Conservation (phyloP, 176 grass and related monocot species). For the Sorghum bicolor region DNA sequence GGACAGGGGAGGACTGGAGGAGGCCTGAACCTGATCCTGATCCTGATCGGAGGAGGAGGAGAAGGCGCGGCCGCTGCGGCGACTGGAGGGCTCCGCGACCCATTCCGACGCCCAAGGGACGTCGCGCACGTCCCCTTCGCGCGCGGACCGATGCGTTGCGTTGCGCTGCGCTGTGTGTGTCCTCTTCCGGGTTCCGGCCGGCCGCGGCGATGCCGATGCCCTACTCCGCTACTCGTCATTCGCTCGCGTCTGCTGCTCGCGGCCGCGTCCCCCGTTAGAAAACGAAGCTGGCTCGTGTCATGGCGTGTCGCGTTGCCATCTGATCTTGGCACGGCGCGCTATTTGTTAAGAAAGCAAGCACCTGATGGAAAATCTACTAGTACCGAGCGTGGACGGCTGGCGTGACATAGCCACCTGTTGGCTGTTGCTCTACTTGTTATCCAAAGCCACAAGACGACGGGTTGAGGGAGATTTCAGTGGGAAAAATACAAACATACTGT, state of each 20-base stretch:
- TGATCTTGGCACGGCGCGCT: neutral
- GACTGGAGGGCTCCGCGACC: constrained; percentile 35
- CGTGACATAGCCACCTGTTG: neutral
- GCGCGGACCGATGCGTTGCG: neutral
- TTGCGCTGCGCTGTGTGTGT: neutral
- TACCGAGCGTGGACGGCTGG: neutral
- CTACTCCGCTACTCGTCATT: no score
- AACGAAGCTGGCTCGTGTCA: neutral
- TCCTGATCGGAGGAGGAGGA: neutral
- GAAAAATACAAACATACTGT: neutral
- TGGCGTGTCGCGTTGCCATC: neutral
- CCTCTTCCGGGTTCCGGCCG: neutral
- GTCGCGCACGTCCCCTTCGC: constrained; percentile 7
- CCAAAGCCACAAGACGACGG: neutral
- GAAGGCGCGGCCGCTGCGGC: constrained; percentile 5
- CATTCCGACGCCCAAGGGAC: constrained; percentile 37
- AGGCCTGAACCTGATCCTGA: no score
- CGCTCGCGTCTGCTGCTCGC: neutral
- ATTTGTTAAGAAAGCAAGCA: neutral
- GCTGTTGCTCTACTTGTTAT: neutral
- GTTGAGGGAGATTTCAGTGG: neutral
- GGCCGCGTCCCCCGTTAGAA: neutral
- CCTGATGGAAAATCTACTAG: neutral
- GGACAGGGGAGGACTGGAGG: neutral
- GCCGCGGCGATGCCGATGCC: neutral